Base-by-base conservation (phyloP, 2,329 filamentous ascomycete species). In the Dichotomopilus funicola region DNA sequence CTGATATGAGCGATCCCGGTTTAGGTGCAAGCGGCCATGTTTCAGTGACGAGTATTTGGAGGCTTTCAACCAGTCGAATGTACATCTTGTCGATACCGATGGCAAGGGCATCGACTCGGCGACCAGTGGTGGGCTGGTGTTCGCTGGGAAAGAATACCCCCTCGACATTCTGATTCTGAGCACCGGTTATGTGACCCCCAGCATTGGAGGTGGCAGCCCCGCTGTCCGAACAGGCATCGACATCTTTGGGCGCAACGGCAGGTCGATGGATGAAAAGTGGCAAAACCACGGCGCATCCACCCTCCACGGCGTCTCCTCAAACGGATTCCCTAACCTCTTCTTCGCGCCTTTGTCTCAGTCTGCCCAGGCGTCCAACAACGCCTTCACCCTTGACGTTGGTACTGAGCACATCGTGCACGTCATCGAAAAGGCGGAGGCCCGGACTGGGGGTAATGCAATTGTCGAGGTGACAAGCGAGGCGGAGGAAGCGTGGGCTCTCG, bases 31-130 rank as follows among this genome's bases (percentile, higher is more conserved):
- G 66, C 76, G 83, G 0, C 82, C 83, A 0, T 77, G 72, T 42
- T 86, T 85, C 67, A 80, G 81, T 66, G 80, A 86, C 62, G 73
- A 76, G 5, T 86, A 83, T 62, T 73, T 86, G 0, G 63, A 72
- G 2, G 61, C 76, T 0, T 87, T 86, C 74, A 87, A 87, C 67
- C 65, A 64, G 35, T 67, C 73, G 0, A 78, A 83, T 61, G 83
- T 87, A 3, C 72, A 74, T 5, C 75, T 87, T 0, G 71, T 87
- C 12, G 80, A 87, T 64, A 86, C 81, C 0, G 67, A 78, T 35
- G 80, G 78, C 4, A 72, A 74, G 58, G 80, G 81, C 6, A 66
- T 82, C 2, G 71, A 75, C 3, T 58, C 66, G 2, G 66, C 78
- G 6, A 82, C 77, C 0, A 53, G 65, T n/a, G 64, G 56, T 5